These are phyloP conservation scores for Neurospora discreta DNA, from an alignment of 495 filamentous ascomycete species.

Conservation along the genomic window DNA sequence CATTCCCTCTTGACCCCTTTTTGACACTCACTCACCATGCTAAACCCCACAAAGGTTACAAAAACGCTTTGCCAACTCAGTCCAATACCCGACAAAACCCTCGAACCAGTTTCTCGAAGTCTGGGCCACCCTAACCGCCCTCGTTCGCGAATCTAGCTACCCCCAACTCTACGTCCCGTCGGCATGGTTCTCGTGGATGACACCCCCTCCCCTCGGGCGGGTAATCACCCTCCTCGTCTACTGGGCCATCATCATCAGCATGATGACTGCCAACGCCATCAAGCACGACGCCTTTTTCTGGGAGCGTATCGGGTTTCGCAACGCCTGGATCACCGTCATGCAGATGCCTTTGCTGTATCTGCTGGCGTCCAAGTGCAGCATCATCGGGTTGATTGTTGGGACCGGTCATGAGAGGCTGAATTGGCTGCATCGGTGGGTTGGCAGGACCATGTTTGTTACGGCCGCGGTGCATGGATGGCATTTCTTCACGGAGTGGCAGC, in stretches of 20 bases:
- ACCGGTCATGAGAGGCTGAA: constrained; percentile 66
- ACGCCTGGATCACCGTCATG: constrained; percentile 64
- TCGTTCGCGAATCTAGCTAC: constrained; percentile 54
- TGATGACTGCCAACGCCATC: constrained; percentile 40
- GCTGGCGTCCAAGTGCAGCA: constrained; percentile 66
- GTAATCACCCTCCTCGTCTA: constrained; percentile 43
- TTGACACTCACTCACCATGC: not conserved
- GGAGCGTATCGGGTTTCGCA: constrained; percentile 66
- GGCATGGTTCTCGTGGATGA: constrained; percentile 34
- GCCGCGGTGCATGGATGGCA: constrained; percentile 64
- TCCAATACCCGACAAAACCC: constrained; percentile 52
- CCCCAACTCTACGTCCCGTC: constrained; percentile 47
- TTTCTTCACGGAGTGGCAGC: constrained; percentile 58
- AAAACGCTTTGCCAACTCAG: constrained; percentile 23
- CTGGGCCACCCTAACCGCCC: constrained; percentile 60
- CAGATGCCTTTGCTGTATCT: constrained; percentile 77
- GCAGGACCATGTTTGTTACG: constrained; percentile 63
- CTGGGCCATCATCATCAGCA: constrained; percentile 45
- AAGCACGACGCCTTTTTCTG: constrained; percentile 36
- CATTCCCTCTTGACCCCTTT: not conserved
- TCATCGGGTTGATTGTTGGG: constrained; percentile 57
- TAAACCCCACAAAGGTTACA: constrained; percentile 23
- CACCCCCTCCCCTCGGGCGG: constrained; percentile 46
- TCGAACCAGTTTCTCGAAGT: constrained; percentile 40
- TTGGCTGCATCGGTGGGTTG: constrained; percentile 76